Conservation (phyloP, 2,329 filamentous ascomycete species). For the Aspergillus calidoustus region DNA sequence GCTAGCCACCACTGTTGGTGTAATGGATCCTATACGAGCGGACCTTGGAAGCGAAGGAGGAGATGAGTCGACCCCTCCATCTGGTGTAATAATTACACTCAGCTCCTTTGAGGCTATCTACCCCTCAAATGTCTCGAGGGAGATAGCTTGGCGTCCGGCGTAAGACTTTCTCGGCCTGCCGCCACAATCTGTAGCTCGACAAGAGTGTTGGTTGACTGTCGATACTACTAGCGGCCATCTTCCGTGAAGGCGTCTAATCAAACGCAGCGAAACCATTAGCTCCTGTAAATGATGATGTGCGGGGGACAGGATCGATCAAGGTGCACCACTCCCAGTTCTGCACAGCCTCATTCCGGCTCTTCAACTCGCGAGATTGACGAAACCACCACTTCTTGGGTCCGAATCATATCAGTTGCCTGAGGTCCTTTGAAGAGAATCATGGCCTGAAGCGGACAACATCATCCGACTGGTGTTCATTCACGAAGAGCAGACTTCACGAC, state of each 20-base stretch:
- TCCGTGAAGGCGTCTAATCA: slow-evolving; percentile 13
- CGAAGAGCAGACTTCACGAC: background rate
- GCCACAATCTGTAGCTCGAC: slow-evolving; percentile 10
- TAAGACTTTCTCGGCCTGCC: slow-evolving; percentile 15
- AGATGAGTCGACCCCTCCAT: slow-evolving; percentile 1
- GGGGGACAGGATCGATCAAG: slow-evolving; percentile 31
- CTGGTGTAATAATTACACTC: slow-evolving; percentile 3
- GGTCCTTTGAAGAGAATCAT: slow-evolving; percentile 7
- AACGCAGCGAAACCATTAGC: slow-evolving; percentile 27
- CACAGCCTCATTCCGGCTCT: slow-evolving; percentile 38
- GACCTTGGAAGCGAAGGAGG: slow-evolving; percentile 5
- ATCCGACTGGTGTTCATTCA: slow-evolving; percentile 20
- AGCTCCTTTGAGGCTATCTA: slow-evolving; percentile 6
- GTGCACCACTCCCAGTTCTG: slow-evolving; percentile 16
- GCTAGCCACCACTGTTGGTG: slow-evolving; percentile 3
- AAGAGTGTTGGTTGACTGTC: background rate
- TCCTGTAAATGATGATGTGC: slow-evolving; percentile 26
- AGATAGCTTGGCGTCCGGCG: slow-evolving; percentile 15
- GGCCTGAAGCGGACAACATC: slow-evolving; percentile 14
- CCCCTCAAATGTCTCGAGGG: slow-evolving; percentile 17
- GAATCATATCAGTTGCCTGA: background rate
- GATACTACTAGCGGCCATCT: slow-evolving; percentile 6
- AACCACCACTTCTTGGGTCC: slow-evolving; percentile 11
- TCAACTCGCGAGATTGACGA: slow-evolving; percentile 16
- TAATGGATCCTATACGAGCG: slow-evolving; percentile 9